Evolutionary conservation across 345 rosid species (phyloP).

Genomic region (Capsella bursapastoris): DNA sequence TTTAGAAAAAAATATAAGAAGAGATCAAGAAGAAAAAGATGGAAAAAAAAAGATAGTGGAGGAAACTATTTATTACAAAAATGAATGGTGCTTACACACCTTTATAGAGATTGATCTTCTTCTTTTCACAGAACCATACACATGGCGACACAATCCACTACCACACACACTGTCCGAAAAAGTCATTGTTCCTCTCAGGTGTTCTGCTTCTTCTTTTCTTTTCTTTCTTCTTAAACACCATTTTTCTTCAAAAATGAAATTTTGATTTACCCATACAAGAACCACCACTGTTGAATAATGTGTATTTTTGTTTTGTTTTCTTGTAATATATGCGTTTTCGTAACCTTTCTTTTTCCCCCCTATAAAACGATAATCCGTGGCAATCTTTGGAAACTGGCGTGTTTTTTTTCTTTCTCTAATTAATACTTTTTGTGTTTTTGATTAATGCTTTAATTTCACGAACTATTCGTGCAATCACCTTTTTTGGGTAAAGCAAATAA

Average conservation of each 20-base stretch:
- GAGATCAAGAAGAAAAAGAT: background rate
- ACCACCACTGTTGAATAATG: background rate
- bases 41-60: slow-evolving; percentile 37
- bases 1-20: slow-evolving; percentile 12
- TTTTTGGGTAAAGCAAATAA: slow-evolving; percentile 35
- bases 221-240: background rate
- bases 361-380: background rate
- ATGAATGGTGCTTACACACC: slow-evolving; percentile 27
- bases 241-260: background rate
- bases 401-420: background rate
- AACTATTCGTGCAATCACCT: slow-evolving; percentile 31
- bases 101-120: slow-evolving; percentile 38
- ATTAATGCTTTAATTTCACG: background rate
- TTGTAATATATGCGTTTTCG: background rate
- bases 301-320: too few species aligned
- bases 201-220: slow-evolving; percentile 22
- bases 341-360: background rate
- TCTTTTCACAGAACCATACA: slow-evolving; percentile 36
- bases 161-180: slow-evolving; percentile 29
- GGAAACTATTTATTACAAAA: slow-evolving; percentile 34
- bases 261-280: background rate
- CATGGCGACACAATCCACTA: slow-evolving; percentile 40
- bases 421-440: background rate
- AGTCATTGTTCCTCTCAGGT: slow-evolving; percentile 48
- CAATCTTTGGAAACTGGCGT: background rate